A percentile compares a stretch with the other conserved stretches of the same genome.
These are phyloP conservation scores for Lepidium didymum DNA, from an alignment of 345 rosid genomes.

Conservation along the genomic window DNA sequence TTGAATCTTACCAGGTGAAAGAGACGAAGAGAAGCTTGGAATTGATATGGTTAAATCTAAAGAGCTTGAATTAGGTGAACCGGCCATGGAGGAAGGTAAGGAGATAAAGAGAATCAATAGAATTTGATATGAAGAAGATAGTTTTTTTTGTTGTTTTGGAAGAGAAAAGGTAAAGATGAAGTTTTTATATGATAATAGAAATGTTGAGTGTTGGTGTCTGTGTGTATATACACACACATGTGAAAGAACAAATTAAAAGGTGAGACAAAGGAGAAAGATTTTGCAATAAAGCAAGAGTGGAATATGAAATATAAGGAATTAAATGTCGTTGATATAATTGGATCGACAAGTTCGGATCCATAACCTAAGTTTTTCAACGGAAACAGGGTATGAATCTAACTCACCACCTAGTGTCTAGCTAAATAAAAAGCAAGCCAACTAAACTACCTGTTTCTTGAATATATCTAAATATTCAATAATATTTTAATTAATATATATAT, in stretches of 20 bases:
- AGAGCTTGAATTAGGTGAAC: slow-evolving; percentile 25
- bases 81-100: slow-evolving; percentile 21
- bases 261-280: slow-evolving; percentile 17
- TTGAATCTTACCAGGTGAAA: slow-evolving; percentile 45
- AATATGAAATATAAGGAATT: slow-evolving; percentile 24
- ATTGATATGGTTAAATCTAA: slow-evolving; percentile 78
- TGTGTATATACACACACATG: slow-evolving; percentile 12
- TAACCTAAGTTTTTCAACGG: too few species aligned
- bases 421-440: too few species aligned
- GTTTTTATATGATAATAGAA: slow-evolving; percentile 25
- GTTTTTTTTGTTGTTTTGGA: not conserved
- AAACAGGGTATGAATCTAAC: too few species aligned
- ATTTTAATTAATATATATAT: too few species aligned
- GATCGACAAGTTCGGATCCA: too few species aligned
- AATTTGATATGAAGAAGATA: slow-evolving; percentile 19
- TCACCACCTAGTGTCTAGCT: too few species aligned
- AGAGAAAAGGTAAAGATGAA: slow-evolving; percentile 31
- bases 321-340: not conserved
- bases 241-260: slow-evolving; percentile 12
- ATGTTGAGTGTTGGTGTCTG: slow-evolving; percentile 13
- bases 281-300: slow-evolving; percentile 17
- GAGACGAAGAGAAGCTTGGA: slow-evolving; percentile 63
- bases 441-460: too few species aligned
- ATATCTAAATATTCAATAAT: too few species aligned
- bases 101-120: not conserved